Evolutionary conservation across 2,329 filamentous ascomycete species (phyloP), one percentile per base, ranked within the genome.

Genomic region (Scopulariopsis brevicaulis): DNA sequence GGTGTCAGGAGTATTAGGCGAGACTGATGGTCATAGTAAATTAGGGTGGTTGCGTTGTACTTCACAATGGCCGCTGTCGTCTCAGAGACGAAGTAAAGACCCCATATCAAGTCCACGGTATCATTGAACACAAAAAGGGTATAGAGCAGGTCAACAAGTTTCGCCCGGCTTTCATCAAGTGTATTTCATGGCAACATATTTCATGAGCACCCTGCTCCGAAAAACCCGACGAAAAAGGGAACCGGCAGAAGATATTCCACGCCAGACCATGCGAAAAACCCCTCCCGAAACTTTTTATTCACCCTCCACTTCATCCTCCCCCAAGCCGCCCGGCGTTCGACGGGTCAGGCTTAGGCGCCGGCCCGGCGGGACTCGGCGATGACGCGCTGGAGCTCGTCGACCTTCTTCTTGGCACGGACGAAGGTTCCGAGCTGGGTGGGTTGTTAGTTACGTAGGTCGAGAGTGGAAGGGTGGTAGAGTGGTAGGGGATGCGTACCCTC

Each of bases 381-480:
- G 78, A 99, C 89, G 72, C 90, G 86, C 81, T 91, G 90, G 81
- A 99, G 90, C 82, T 97, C 93, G 76, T 99, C 94, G 68, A 99
- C 94, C 93, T 99, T 99, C 76, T 84, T 87, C 93, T 99, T 99
- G 73, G 93, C 93, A 77, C 94, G 93, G 73, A 90, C 89, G 79
- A 97, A 97, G 70, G 94, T 97, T 76, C 94, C 94, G 82, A 99
- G 92, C 88, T 94, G 65, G 60, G 59, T 34, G 59, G 3, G 6
- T 40, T 22, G 4, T 22, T 24, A 22, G 5, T 11, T 50, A 22
- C 46, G 7, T n/a, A 50, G 20, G 46, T 22, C n/a, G 46, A 24
- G 12, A 20, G 20, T 3, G 12, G 54, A 37, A 51, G 35, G 34
- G 34, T 8, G 14, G 54, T 8, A 28, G n/a, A n/a, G n/a, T n/a